Conservation (phyloP, 371 early-diverging fungal species). For the Mucor velutinosus region DNA sequence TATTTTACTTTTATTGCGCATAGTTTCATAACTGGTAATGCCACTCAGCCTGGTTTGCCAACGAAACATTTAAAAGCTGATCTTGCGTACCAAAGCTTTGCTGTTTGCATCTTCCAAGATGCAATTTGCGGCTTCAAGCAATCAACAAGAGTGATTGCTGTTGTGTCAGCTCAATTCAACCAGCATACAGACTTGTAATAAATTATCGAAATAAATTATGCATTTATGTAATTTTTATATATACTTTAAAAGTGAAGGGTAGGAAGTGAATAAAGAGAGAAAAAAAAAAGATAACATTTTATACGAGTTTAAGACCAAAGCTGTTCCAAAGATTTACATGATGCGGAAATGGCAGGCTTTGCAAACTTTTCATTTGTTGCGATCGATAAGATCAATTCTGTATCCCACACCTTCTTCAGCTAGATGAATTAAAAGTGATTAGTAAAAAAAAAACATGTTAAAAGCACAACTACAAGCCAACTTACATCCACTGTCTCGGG, state of each 20-base stretch:
- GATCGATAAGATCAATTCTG: constrained; percentile 26
- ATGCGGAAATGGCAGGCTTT: constrained; percentile 27
- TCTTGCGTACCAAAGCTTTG: too few species aligned
- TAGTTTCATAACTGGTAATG: too few species aligned
- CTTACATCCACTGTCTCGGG: constrained; percentile 31
- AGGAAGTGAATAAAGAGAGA: background rate
- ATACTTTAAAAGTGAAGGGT: background rate
- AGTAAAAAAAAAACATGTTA: background rate
- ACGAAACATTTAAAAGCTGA: too few species aligned
- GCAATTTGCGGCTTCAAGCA: too few species aligned
- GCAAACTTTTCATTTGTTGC: constrained; percentile 22
- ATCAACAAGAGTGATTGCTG: too few species aligned
- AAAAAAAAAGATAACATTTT: background rate
- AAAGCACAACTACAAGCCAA: background rate
- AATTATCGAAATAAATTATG: background rate
- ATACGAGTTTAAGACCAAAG: constrained; percentile 11
- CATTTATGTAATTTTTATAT: constrained; percentile 2
- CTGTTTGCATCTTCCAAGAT: too few species aligned
- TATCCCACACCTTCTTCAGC: constrained; percentile 29
- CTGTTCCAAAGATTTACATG: constrained; percentile 24
- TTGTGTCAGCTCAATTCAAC: too few species aligned
- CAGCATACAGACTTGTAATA: background rate
- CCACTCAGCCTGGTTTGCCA: too few species aligned
- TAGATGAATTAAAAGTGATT: constrained; percentile 3
- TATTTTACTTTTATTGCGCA: too few species aligned